A percentile compares a stretch with the other conserved stretches of the same genome.
These are phyloP conservation scores for Aspergillus fructus DNA, from an alignment of 2,329 filamentous ascomycete genomes.

Conservation along the genomic window DNA sequence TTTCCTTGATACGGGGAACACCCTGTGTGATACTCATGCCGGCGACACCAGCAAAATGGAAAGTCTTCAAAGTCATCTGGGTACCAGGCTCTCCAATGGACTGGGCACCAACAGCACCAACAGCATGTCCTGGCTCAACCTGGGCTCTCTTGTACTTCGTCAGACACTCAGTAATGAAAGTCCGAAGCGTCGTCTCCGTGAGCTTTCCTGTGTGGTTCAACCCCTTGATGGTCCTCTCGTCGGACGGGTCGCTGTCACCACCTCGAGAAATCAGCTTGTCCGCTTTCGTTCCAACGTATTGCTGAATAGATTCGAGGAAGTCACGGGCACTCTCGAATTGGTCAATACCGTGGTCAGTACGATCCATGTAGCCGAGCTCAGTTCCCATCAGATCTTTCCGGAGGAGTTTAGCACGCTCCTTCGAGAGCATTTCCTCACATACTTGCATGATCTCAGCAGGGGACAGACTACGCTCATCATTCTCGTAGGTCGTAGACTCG, in stretches of 20 bases:
- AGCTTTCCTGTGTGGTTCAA: constrained; percentile 79
- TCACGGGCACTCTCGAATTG: constrained; percentile 78
- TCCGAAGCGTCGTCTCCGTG: constrained; percentile 68
- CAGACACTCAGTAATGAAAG: constrained; percentile 79
- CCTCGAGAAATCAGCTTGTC: constrained; percentile 53
- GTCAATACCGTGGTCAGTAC: constrained; percentile 66
- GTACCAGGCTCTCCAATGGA: constrained; percentile 98
- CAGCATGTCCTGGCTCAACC: constrained; percentile 91
- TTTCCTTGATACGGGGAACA: constrained; percentile 99
- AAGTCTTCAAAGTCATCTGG: constrained; percentile 99
- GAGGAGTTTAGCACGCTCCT: constrained; percentile 65
- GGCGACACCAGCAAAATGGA: constrained; percentile 99
- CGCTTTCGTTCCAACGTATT: constrained; percentile 66
- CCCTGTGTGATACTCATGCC: constrained; percentile 99
- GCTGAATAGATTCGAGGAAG: constrained; percentile 76
- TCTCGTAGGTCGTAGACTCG: constrained; percentile 74
- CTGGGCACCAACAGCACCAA: constrained; percentile 93
- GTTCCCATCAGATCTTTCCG: constrained; percentile 63
- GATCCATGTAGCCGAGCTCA: constrained; percentile 67
- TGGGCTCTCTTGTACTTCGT: constrained; percentile 88
- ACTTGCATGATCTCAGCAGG: constrained; percentile 71
- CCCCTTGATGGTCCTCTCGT: constrained; percentile 32
- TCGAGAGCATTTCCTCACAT: constrained; percentile 66
- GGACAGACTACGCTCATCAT: constrained; percentile 69
- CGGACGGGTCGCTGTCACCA: constrained; percentile 30